Conservation (phyloP, 225 moss, liverwort and hornwort species). For the Pseudoscleropodium purum region DNA sequence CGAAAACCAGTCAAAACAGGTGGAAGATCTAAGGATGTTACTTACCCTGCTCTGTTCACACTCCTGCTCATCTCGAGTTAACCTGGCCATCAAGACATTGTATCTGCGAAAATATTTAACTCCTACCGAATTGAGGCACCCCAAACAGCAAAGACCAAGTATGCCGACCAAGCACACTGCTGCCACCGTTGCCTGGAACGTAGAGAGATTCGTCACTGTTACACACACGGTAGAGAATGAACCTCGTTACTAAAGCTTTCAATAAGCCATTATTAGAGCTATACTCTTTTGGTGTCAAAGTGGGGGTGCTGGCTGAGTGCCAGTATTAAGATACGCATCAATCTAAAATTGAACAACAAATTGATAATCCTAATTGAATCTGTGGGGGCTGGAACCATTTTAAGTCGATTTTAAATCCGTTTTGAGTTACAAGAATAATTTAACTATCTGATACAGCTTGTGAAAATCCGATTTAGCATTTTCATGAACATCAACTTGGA, state of each 20-base stretch:
- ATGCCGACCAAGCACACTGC: constrained; percentile 33
- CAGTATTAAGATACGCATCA: background rate
- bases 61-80: constrained; percentile 23
- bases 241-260: background rate
- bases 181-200: constrained; percentile 33
- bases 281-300: background rate
- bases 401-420: background rate
- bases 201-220: constrained; percentile 36
- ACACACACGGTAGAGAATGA: background rate
- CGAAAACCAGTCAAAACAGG: background rate
- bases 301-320: background rate
- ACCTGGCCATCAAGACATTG: constrained; percentile 19
- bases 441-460: background rate
- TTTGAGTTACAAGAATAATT: background rate
- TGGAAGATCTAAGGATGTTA: background rate
- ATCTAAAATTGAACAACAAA: background rate
- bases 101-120: constrained; percentile 16
- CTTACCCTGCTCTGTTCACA: constrained; percentile 36
- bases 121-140: constrained; percentile 17
- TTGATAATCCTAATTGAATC: background rate
- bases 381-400: background rate
- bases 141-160: constrained; percentile 18
- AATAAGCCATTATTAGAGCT: background rate
- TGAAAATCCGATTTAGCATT: background rate
- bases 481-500: background rate